These are phyloP conservation scores for Jamesozyma rosinii DNA, from an alignment of 805 yeast genomes.

Conservation along the genomic window DNA sequence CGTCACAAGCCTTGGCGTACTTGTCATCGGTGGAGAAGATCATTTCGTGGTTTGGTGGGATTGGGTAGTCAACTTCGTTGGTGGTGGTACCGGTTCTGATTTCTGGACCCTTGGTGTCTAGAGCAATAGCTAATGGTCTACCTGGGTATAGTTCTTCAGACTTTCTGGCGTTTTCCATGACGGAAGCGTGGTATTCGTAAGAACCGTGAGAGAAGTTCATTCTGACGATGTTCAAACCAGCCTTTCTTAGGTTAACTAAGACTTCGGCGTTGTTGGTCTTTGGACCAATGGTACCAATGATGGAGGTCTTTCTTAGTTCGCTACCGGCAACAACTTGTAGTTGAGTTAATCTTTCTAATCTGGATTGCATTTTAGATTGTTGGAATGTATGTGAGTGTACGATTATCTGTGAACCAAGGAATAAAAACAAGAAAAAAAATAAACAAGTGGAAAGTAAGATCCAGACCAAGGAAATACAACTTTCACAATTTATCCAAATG, in stretches of 20 bases:
- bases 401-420: not conserved
- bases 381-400: constrained; percentile 3
- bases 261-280: constrained; percentile 86
- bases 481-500: not conserved
- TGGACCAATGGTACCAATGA: constrained; percentile 98
- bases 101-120: constrained; percentile 99
- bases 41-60: constrained; percentile 81
- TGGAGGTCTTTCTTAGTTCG: constrained; percentile 85
- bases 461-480: too few species aligned
- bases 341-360: constrained; percentile 73
- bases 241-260: constrained; percentile 81
- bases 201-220: constrained; percentile 99
- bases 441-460: too few species aligned
- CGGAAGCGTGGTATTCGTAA: constrained; percentile 94
- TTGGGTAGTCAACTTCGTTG: constrained; percentile 72
- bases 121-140: constrained; percentile 95
- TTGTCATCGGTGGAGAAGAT: constrained; percentile 83
- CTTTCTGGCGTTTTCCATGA: constrained; percentile 90
- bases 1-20: constrained; percentile 64
- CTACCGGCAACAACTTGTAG: constrained; percentile 73
- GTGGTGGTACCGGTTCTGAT: constrained; percentile 95
- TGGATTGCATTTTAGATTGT: constrained; percentile 29
- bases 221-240: constrained; percentile 95
- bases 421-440: not conserved
- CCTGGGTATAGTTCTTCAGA: constrained; percentile 86